Conservation (phyloP, 768 basidiomycete species). For the Pulveroboletus sp. region DNA sequence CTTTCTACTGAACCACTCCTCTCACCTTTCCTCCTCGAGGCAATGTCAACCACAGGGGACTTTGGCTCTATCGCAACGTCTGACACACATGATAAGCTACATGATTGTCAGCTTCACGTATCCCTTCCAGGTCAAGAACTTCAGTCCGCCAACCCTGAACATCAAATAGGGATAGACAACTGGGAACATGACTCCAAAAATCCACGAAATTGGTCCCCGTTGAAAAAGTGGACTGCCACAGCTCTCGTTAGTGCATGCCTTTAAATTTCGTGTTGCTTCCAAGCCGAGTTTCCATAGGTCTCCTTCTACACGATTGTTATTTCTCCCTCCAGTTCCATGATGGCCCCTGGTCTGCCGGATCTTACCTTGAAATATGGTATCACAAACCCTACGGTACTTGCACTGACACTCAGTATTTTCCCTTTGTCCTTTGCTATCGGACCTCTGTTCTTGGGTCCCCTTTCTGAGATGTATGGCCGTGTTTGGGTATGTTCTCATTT, state of each 20-base stretch:
- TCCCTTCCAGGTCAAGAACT: conserved; percentile 32
- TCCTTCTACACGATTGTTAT: conserved; percentile 57
- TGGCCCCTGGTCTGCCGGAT: conserved; percentile 64
- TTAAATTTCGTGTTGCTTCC: conserved; percentile 24
- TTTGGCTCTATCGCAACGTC: conserved; percentile 16
- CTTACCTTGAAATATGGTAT: conserved; percentile 52
- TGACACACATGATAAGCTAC: background rate
- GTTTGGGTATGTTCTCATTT: conserved; percentile 49
- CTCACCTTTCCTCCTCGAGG: no score
- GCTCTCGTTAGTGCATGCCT: conserved; percentile 49
- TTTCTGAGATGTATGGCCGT: conserved; percentile 75
- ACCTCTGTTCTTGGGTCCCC: conserved; percentile 63
- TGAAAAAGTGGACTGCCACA: conserved; percentile 56
- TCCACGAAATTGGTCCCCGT: conserved; percentile 60
- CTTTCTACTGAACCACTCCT: no score
- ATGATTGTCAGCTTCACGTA: background rate
- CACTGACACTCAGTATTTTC: conserved; percentile 62
- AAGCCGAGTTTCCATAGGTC: conserved; percentile 38
- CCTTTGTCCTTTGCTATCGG: conserved; percentile 64
- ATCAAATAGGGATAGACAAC: conserved; percentile 37
- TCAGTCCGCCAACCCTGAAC: conserved; percentile 42
- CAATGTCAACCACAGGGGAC: conserved; percentile 4
- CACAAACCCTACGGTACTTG: conserved; percentile 47
- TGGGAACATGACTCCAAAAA: conserved; percentile 63
- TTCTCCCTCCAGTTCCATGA: conserved; percentile 59